Percentiles rank a stretch among this genome's conserved stretches.
Evolutionary conservation across 768 basidiomycete species (phyloP).

Genomic region (Mycena albidolilacea): DNA sequence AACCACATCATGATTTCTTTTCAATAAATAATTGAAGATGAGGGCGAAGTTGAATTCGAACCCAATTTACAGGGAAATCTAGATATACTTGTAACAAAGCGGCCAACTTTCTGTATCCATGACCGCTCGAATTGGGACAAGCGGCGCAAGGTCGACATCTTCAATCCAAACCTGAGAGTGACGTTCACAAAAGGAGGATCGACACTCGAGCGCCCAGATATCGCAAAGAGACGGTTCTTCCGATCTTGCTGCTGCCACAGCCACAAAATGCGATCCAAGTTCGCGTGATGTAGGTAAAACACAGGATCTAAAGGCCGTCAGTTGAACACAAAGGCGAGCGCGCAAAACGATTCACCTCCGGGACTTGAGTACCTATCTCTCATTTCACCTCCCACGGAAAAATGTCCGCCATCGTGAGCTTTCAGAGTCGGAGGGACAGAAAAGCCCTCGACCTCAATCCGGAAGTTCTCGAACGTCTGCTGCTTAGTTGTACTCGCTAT

Average conservation of each 20-base stretch:
- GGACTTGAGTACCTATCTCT: constrained; percentile 39
- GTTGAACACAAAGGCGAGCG: neutral
- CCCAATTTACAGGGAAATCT: neutral
- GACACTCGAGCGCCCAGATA: constrained; percentile 39
- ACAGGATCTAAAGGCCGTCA: constrained; percentile 38
- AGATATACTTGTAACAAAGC: constrained; percentile 35
- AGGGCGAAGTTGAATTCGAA: too few relatives aligned
- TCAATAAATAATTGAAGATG: too few relatives aligned
- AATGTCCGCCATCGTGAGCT: constrained; percentile 54
- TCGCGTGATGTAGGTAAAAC: constrained; percentile 46
- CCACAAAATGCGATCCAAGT: constrained; percentile 45
- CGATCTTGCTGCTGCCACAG: constrained; percentile 42
- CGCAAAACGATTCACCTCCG: constrained; percentile 3
- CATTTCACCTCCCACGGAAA: constrained; percentile 52
- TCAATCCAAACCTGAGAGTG: constrained; percentile 33
- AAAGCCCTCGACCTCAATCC: constrained; percentile 53
- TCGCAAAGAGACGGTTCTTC: constrained; percentile 33
- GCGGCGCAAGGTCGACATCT: constrained; percentile 35
- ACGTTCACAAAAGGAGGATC: constrained; percentile 38
- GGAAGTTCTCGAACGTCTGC: constrained; percentile 51
- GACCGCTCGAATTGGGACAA: constrained; percentile 31
- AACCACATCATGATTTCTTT: too few relatives aligned
- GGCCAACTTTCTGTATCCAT: constrained; percentile 29
- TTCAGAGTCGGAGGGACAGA: constrained; percentile 44
- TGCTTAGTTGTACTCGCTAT: constrained; percentile 45